Percentiles rank a stretch among this genome's conserved stretches.
Evolutionary conservation across 164 flowering plant genomes (phyloP).

Genomic region (Kalanchoe fedtschenkoi): DNA sequence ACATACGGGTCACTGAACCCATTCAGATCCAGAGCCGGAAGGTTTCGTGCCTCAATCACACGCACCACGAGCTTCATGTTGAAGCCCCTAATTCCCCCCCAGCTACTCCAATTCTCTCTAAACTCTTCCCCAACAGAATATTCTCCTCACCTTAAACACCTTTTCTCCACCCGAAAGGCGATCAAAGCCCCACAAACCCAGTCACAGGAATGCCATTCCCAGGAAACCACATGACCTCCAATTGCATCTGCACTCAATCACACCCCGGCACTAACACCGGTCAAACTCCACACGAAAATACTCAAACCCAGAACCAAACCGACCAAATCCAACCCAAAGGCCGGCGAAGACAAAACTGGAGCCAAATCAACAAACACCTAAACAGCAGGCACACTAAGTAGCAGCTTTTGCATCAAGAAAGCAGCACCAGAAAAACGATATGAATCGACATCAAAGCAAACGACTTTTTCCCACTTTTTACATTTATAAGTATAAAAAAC

Average conservation of each 20-base stretch:
- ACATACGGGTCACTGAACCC: slow-evolving; percentile 89
- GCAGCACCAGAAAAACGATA: neutral
- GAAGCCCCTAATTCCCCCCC: neutral
- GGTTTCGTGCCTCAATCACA: slow-evolving; percentile 59
- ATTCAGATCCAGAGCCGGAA: slow-evolving; percentile 75
- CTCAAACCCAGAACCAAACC: neutral
- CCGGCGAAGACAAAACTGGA: neutral
- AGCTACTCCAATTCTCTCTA: neutral
- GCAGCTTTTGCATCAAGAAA: neutral
- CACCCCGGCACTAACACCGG: neutral
- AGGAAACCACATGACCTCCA: no score
- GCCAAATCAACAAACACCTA: neutral
- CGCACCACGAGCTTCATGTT: slow-evolving; percentile 65
- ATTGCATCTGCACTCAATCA: neutral
- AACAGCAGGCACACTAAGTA: neutral
- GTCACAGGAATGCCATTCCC: no score
- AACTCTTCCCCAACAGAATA: neutral
- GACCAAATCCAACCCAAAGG: neutral
- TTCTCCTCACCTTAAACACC: no score
- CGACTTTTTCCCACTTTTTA: slow-evolving; percentile 1
- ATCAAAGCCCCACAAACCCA: neutral
- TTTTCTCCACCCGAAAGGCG: no score
- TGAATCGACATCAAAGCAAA: neutral
- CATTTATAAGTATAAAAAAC: neutral
- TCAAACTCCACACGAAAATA: neutral